Conservation (phyloP, 495 filamentous ascomycete species). For the Geoglossum glabrum region DNA sequence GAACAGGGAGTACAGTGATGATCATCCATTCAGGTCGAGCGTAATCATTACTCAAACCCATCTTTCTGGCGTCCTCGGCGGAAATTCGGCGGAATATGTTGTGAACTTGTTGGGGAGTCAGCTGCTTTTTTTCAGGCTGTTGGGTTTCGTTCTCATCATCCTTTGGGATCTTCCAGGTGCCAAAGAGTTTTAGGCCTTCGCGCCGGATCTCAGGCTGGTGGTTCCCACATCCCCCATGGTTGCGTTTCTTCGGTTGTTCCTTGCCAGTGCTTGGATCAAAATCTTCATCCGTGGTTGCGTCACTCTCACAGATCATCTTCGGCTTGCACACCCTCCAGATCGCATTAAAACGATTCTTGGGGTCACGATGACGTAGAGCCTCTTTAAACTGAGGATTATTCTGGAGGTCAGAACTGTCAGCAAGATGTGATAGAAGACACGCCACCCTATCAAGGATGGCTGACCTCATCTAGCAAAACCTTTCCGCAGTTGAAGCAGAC, state of each 20-base stretch:
- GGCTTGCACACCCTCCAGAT: conserved; percentile 80
- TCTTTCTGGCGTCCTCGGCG: conserved; percentile 56
- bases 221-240: conserved; percentile 87
- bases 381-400: conserved; percentile 62
- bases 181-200: conserved; percentile 63
- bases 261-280: not conserved
- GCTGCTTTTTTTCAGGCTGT: conserved; percentile 60
- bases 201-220: conserved; percentile 68
- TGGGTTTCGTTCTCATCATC: conserved; percentile 39
- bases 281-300: conserved; percentile 40
- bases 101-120: conserved; percentile 67
- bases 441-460: conserved; percentile 33
- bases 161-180: conserved; percentile 61
- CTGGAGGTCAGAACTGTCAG: conserved; percentile 43
- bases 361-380: conserved; percentile 66
- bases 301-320: conserved; percentile 62
- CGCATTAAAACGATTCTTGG: conserved; percentile 76
- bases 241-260: conserved; percentile 13
- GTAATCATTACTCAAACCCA: conserved; percentile 83
- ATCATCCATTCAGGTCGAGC: conserved; percentile 98
- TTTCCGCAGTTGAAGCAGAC: conserved; percentile 97
- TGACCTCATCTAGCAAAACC: conserved; percentile 85
- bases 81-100: conserved; percentile 71
- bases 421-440: conserved; percentile 27
- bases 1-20: conserved; percentile 82